phyloP scores from a whole-genome alignment of 2,329 filamentous ascomycete species.

The Aspergillus sp. region DNA sequence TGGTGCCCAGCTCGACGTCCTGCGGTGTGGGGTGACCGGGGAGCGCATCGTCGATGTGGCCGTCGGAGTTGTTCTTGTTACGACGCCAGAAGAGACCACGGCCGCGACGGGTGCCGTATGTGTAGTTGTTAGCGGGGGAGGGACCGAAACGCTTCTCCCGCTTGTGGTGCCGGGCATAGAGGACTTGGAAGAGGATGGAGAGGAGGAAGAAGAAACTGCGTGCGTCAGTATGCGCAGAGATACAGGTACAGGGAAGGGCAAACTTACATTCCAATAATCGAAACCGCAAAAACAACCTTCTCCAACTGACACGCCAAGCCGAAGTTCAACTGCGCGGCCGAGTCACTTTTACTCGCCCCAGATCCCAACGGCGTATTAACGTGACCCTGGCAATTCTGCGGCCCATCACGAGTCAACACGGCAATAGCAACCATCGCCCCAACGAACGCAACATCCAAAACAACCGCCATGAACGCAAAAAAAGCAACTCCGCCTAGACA shows the following conservation, averaged over 20 bases:
- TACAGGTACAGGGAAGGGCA: not conserved
- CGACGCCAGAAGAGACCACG: conserved; percentile 29
- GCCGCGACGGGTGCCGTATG: conserved; percentile 43
- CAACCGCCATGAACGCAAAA: conserved; percentile 63
- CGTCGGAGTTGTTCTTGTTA: conserved; percentile 38
- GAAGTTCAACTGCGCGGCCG: conserved; percentile 42
- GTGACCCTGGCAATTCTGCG: conserved; percentile 54
- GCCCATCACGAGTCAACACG: conserved; percentile 61
- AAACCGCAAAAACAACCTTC: conserved; percentile 66
- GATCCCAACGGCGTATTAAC: conserved; percentile 62
- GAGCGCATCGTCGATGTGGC: conserved; percentile 25
- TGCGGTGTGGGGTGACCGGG: conserved; percentile 33
- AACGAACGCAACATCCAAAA: conserved; percentile 69
- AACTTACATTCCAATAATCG: conserved; percentile 66
- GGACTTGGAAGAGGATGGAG: conserved; percentile 60
- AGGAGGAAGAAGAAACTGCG: conserved; percentile 63
- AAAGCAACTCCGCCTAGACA: conserved; percentile 67
- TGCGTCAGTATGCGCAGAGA: conserved; percentile 3
- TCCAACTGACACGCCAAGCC: conserved; percentile 66
- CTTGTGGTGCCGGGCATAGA: conserved; percentile 62
- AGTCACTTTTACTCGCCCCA: conserved; percentile 47
- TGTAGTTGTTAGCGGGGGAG: conserved; percentile 59
- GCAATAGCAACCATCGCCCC: conserved; percentile 77
- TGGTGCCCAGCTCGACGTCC: conserved; percentile 27
- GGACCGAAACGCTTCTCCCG: conserved; percentile 66